A percentile compares a stretch with the other conserved stretches of the same genome.
phyloP scores from a whole-genome alignment of 2,329 filamentous ascomycete species.

The Cladophialophora immunda region DNA sequence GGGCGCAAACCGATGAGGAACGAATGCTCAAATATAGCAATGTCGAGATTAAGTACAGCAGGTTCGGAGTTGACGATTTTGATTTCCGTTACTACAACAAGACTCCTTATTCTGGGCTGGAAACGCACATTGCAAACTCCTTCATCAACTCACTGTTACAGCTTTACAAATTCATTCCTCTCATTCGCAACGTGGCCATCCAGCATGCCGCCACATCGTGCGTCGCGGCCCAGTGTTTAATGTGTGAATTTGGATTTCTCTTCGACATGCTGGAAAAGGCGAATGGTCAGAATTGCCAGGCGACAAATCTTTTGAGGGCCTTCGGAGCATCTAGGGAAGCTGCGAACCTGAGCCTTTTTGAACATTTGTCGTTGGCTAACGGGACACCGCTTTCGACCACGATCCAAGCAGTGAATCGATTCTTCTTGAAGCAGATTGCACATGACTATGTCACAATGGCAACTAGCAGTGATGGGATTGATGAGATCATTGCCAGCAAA shows the following conservation, averaged over 20 bases:
- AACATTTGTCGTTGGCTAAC: constrained; percentile 74
- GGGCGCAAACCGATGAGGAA: constrained; percentile 75
- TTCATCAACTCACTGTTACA: constrained; percentile 94
- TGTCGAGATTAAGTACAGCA: constrained; percentile 98
- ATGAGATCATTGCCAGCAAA: constrained; percentile 66
- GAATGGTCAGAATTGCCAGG: constrained; percentile 91
- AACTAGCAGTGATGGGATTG: constrained; percentile 70
- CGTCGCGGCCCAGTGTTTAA: constrained; percentile 79
- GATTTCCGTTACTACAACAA: constrained; percentile 99
- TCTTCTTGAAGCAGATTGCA: constrained; percentile 81
- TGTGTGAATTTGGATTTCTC: constrained; percentile 94
- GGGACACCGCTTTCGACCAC: constrained; percentile 78
- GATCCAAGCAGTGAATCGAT: constrained; percentile 85
- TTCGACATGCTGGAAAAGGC: constrained; percentile 99
- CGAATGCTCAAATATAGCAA: constrained; percentile 89
- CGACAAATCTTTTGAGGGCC: constrained; percentile 91
- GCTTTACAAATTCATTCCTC: constrained; percentile 86
- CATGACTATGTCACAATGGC: constrained; percentile 77
- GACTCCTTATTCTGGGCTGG: constrained; percentile 87
- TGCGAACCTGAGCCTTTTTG: constrained; percentile 78
- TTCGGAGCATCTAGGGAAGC: constrained; percentile 85
- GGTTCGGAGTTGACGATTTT: constrained; percentile 98
- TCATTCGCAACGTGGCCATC: constrained; percentile 86
- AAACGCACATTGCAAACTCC: constrained; percentile 96
- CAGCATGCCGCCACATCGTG: constrained; percentile 89